Evolutionary conservation across 2,329 filamentous ascomycete species (phyloP).

Genomic region (Aspergillus floridensis): DNA sequence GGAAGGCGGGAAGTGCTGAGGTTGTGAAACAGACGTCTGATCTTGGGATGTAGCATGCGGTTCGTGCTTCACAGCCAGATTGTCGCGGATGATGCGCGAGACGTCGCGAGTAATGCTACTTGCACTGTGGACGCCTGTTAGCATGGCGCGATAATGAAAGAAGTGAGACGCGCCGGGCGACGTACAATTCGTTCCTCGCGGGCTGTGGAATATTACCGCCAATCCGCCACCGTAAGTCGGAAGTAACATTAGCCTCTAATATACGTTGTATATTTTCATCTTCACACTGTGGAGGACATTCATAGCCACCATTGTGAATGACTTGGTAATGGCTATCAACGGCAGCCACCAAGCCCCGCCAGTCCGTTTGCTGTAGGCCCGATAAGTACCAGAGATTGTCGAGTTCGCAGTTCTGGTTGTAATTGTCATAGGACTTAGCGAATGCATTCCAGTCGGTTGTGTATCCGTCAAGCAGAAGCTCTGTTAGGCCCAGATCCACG

Average conservation of each 20-base stretch:
- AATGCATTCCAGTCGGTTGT: slow-evolving; percentile 40
- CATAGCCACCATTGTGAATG: slow-evolving; percentile 35
- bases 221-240: slow-evolving; percentile 37
- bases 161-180: slow-evolving; percentile 1
- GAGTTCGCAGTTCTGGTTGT: slow-evolving; percentile 41
- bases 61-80: slow-evolving; percentile 26
- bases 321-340: slow-evolving; percentile 46
- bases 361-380: slow-evolving; percentile 42
- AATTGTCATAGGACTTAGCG: slow-evolving; percentile 36
- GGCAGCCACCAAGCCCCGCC: slow-evolving; percentile 44
- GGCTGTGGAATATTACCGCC: slow-evolving; percentile 29
- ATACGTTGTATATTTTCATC: slow-evolving; percentile 37
- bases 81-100: slow-evolving; percentile 42
- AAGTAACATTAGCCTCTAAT: slow-evolving; percentile 31
- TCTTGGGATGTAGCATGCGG: slow-evolving; percentile 11
- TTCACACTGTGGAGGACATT: slow-evolving; percentile 35
- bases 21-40: slow-evolving; percentile 12
- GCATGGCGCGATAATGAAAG: background rate
- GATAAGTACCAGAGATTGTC: slow-evolving; percentile 43
- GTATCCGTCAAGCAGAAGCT: slow-evolving; percentile 40
- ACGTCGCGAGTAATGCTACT: slow-evolving; percentile 43
- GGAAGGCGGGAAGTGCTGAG: slow-evolving; percentile 20
- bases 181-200: slow-evolving; percentile 44
- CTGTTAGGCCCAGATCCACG: slow-evolving; percentile 33
- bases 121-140: slow-evolving; percentile 30